These are phyloP conservation scores for Pseudopithomyces chartarum DNA, from an alignment of 2,329 filamentous ascomycete species.

Conservation along the genomic window DNA sequence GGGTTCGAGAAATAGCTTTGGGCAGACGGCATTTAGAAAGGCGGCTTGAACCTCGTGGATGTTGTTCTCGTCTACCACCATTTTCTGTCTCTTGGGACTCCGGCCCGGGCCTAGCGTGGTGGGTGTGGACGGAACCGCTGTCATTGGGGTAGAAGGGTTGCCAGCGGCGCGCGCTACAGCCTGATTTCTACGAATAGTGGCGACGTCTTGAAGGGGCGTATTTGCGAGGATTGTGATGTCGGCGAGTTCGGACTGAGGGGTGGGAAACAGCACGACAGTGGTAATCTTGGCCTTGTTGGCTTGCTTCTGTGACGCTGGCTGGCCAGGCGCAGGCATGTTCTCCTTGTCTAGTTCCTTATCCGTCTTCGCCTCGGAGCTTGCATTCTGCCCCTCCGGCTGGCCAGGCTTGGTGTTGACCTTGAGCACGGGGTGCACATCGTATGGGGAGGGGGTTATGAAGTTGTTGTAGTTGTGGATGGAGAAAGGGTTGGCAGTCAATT, in stretches of 20 bases:
- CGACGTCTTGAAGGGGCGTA: conserved; percentile 63
- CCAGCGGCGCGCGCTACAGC: conserved; percentile 52
- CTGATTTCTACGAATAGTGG: conserved; percentile 55
- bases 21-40: conserved; percentile 73
- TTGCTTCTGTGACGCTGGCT: conserved; percentile 54
- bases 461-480: conserved; percentile 93
- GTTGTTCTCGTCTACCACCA: conserved; percentile 76
- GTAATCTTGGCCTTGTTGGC: conserved; percentile 60
- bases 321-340: conserved; percentile 60
- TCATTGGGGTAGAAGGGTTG: conserved; percentile 70
- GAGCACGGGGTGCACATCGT: conserved; percentile 68
- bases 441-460: conserved; percentile 87
- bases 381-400: conserved; percentile 25
- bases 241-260: conserved; percentile 72
- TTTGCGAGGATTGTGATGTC: conserved; percentile 78
- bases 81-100: conserved; percentile 73
- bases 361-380: conserved; percentile 31
- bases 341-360: conserved; percentile 59
- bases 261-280: conserved; percentile 85
- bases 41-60: conserved; percentile 77
- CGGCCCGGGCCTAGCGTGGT: conserved; percentile 62
- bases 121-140: conserved; percentile 58
- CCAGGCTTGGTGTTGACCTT: conserved; percentile 32
- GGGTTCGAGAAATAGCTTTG: conserved; percentile 78
- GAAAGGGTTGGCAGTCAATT: conserved; percentile 68